These are phyloP conservation scores for Salicornia ramosissima DNA, from an alignment of 148 eudicot genomes.

Conservation along the genomic window DNA sequence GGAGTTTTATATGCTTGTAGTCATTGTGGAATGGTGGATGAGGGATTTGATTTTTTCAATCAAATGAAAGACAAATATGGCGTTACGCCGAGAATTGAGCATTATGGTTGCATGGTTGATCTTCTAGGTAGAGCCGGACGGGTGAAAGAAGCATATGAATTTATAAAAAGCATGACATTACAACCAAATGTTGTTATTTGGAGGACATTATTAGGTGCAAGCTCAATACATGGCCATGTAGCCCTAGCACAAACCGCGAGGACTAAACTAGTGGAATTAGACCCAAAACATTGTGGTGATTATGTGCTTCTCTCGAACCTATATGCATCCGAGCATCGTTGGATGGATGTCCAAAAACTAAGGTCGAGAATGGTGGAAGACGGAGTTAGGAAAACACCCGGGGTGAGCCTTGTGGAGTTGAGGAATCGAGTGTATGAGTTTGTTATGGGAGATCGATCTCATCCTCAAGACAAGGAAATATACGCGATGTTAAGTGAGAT, in stretches of 20 bases:
- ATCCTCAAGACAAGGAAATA: constrained; percentile 51
- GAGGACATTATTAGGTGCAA: constrained; percentile 75
- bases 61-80: constrained; percentile 45
- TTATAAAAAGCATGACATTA: constrained; percentile 53
- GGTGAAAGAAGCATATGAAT: constrained; percentile 55
- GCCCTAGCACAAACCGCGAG: constrained; percentile 53
- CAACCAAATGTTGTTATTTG: constrained; percentile 63
- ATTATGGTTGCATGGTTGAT: constrained; percentile 81
- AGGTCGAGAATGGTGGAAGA: constrained; percentile 51
- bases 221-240: constrained; percentile 47
- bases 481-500: constrained; percentile 57
- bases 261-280: constrained; percentile 40
- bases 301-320: constrained; percentile 76
- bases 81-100: constrained; percentile 57
- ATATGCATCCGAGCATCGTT: constrained; percentile 66
- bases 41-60: constrained; percentile 56
- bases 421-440: constrained; percentile 63
- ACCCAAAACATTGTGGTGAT: constrained; percentile 78
- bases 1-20: constrained; percentile 83
- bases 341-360: constrained; percentile 65
- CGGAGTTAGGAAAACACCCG: constrained; percentile 61
- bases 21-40: constrained; percentile 71
- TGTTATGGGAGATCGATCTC: constrained; percentile 74
- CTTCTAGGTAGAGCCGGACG: constrained; percentile 62
- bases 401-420: constrained; percentile 63